Percentiles rank a stretch among this genome's conserved stretches.
phyloP scores from a whole-genome alignment of 805 yeast species.

The Ogataea allantospora region DNA sequence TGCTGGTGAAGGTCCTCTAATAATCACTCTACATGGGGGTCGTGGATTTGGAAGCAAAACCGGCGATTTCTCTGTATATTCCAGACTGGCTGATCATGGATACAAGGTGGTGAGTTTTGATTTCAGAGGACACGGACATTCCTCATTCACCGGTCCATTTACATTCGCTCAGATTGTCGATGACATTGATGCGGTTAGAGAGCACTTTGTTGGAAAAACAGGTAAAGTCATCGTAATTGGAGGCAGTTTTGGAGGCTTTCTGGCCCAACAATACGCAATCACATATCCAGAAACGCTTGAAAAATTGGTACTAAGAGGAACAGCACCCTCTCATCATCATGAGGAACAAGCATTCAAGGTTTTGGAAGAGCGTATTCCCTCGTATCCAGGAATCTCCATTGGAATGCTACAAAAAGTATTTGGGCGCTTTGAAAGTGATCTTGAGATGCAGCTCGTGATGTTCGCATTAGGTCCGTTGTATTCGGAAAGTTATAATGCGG shows the following conservation, averaged over 20 bases:
- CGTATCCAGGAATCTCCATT: conserved; percentile 21
- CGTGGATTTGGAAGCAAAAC: conserved; percentile 26
- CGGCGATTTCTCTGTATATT: conserved; percentile 24
- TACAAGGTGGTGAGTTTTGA: conserved; percentile 26
- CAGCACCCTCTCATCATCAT: conserved; percentile 27
- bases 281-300: conserved; percentile 20
- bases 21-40: conserved; percentile 28
- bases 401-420: conserved; percentile 25
- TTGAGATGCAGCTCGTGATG: conserved; percentile 26
- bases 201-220: conserved; percentile 13
- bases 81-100: conserved; percentile 18
- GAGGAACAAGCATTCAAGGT: conserved; percentile 21
- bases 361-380: conserved; percentile 13
- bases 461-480: conserved; percentile 27
- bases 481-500: conserved; percentile 23
- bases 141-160: conserved; percentile 24
- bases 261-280: conserved; percentile 28
- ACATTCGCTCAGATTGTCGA: conserved; percentile 25
- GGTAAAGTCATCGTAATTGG: conserved; percentile 23
- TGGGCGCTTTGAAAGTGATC: conserved; percentile 24
- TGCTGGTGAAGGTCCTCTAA: conserved; percentile 17
- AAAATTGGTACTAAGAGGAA: conserved; percentile 23
- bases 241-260: conserved; percentile 28
- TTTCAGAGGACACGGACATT: conserved; percentile 26
- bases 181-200: conserved; percentile 23